A percentile compares a stretch with the other conserved stretches of the same genome.
phyloP scores from a whole-genome alignment of 106 monocot genomes.

The Dioscorea zingiberensis region DNA sequence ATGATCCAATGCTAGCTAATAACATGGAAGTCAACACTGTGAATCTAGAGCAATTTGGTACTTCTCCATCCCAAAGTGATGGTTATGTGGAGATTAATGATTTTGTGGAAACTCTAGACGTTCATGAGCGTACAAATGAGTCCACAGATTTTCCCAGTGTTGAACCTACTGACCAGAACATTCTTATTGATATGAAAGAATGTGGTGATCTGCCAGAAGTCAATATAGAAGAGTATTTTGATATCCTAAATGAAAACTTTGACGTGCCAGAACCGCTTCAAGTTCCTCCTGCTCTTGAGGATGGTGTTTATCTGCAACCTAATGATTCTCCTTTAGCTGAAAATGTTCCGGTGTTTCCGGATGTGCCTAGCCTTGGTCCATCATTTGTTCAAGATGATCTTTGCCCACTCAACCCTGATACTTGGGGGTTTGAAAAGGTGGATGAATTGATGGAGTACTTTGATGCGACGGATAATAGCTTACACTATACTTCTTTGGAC shows the following conservation, averaged over 20 bases:
- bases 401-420: slow-evolving; percentile 6
- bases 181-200: slow-evolving; percentile 8
- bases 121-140: not conserved
- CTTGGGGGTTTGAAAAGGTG: slow-evolving; percentile 20
- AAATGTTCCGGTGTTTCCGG: slow-evolving; percentile 19
- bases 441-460: slow-evolving; percentile 46
- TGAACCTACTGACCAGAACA: not conserved
- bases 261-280: slow-evolving; percentile 4
- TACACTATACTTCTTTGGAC: slow-evolving; percentile 19
- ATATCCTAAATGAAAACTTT: slow-evolving; percentile 8
- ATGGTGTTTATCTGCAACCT: slow-evolving; percentile 8
- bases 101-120: slow-evolving; percentile 9
- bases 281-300: not conserved
- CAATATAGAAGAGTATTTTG: slow-evolving; percentile 18
- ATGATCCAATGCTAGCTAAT: not conserved
- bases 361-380: slow-evolving; percentile 14
- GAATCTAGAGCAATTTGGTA: not conserved
- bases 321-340: slow-evolving; percentile 15
- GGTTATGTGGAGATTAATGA: slow-evolving; percentile 31
- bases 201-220: not conserved
- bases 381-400: slow-evolving; percentile 9
- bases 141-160: not conserved
- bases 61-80: slow-evolving; percentile 13
- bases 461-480: slow-evolving; percentile 43
- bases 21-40: slow-evolving; percentile 4